phyloP scores from a whole-genome alignment of 495 filamentous ascomycete species.

The Trichocladium antarcticum region DNA sequence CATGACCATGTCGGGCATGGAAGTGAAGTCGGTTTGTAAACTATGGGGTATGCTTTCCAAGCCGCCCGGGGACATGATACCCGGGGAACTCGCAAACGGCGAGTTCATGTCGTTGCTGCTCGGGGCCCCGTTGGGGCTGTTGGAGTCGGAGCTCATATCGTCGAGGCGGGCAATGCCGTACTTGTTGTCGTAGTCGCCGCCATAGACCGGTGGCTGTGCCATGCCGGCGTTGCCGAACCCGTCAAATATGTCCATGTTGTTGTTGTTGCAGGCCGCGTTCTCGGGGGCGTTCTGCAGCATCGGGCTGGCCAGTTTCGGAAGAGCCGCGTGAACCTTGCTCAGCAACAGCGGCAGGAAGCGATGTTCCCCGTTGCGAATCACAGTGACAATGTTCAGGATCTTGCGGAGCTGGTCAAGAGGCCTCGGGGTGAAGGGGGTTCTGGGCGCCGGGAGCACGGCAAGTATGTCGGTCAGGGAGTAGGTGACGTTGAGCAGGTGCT shows the following conservation, averaged over 20 bases:
- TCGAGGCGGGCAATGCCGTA: constrained; percentile 31
- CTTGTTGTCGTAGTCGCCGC: constrained; percentile 28
- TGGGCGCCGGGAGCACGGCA: constrained; percentile 48
- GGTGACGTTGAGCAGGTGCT: constrained; percentile 67
- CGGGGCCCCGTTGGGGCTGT: constrained; percentile 27
- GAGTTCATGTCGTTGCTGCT: constrained; percentile 34
- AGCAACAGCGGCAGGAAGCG: constrained; percentile 62
- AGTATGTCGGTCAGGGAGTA: constrained; percentile 65
- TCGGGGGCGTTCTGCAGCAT: constrained; percentile 46
- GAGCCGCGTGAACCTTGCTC: constrained; percentile 54
- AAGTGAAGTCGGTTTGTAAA: constrained; percentile 27
- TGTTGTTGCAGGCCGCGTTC: constrained; percentile 32
- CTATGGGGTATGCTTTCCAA: constrained; percentile 29
- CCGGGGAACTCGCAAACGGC: constrained; percentile 35
- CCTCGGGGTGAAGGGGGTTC: constrained; percentile 49
- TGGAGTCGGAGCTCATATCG: constrained; percentile 30
- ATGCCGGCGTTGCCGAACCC: constrained; percentile 45
- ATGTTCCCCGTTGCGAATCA: constrained; percentile 56
- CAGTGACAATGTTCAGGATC: constrained; percentile 52
- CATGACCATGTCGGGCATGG: constrained; percentile 39
- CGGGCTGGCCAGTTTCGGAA: constrained; percentile 48
- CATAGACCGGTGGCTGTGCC: constrained; percentile 30
- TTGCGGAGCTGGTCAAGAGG: constrained; percentile 65
- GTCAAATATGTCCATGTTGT: constrained; percentile 48
- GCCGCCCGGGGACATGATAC: constrained; percentile 36